These are phyloP conservation scores for Suillus occidentalis DNA, from an alignment of 768 basidiomycete species.

Conservation along the genomic window DNA sequence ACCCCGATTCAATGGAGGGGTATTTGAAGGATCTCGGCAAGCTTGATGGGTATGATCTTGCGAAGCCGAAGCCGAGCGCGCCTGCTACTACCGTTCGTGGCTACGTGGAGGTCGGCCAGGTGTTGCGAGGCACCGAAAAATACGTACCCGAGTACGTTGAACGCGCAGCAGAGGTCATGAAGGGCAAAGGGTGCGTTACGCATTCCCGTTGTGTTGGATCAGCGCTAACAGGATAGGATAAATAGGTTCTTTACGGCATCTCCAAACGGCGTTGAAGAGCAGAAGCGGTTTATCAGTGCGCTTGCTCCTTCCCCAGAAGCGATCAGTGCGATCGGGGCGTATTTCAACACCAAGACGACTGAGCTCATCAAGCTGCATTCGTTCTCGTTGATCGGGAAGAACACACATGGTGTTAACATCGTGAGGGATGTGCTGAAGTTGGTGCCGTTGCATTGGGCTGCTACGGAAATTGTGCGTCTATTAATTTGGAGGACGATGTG, in stretches of 20 bases:
- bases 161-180: constrained; percentile 53
- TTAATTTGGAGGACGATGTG: neutral
- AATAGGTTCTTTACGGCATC: constrained; percentile 66
- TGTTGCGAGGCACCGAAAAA: constrained; percentile 44
- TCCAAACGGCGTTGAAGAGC: constrained; percentile 35
- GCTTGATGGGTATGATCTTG: constrained; percentile 53
- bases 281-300: constrained; percentile 50
- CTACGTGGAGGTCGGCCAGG: constrained; percentile 52
- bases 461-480: constrained; percentile 60
- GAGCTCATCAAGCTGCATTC: constrained; percentile 56
- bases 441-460: constrained; percentile 70
- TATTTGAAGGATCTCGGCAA: constrained; percentile 58
- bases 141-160: constrained; percentile 52
- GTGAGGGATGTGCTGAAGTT: constrained; percentile 65
- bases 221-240: constrained; percentile 5
- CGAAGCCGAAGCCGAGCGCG: constrained; percentile 41
- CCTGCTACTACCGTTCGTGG: constrained; percentile 37
- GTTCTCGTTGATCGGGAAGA: constrained; percentile 56
- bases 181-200: constrained; percentile 54
- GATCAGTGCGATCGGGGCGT: constrained; percentile 51
- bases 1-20: constrained; percentile 64
- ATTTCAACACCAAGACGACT: constrained; percentile 65
- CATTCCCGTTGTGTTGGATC: neutral
- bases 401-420: constrained; percentile 58
- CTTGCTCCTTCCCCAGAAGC: constrained; percentile 49